A percentile compares a stretch with the other conserved stretches of the same genome.
Conservation (phyloP, 495 filamentous ascomycete genomes). For the Melanomma pulvis-pyrius region DNA sequence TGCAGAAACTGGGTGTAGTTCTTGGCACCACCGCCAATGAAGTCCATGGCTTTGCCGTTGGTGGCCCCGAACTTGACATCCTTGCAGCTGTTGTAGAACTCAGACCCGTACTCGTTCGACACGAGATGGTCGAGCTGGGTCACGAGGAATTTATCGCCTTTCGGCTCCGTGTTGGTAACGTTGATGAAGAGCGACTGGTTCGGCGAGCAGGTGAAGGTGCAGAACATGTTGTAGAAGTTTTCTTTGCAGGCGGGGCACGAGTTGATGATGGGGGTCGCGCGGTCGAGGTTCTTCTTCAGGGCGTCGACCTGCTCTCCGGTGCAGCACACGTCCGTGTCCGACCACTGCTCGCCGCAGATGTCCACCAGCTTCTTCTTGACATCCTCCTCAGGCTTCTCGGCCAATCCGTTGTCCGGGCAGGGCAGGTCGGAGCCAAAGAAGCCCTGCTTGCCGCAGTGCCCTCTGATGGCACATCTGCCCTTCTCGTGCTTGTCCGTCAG, state of each 20-base stretch:
- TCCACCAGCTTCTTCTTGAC: constrained; percentile 76
- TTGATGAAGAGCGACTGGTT: constrained; percentile 96
- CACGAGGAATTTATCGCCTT: constrained; percentile 70
- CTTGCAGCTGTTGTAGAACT: constrained; percentile 96
- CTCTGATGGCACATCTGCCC: constrained; percentile 88
- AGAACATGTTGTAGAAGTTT: constrained; percentile 98
- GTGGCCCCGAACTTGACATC: constrained; percentile 96
- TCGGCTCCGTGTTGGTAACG: constrained; percentile 73
- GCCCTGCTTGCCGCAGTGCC: constrained; percentile 85
- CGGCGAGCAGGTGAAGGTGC: constrained; percentile 95
- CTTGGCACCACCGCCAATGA: constrained; percentile 94
- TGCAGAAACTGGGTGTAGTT: constrained; percentile 81
- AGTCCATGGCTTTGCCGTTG: constrained; percentile 86
- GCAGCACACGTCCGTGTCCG: constrained; percentile 81
- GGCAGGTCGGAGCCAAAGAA: constrained; percentile 87
- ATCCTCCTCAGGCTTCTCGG: constrained; percentile 68
- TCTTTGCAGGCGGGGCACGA: constrained; percentile 93
- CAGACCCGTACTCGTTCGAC: constrained; percentile 79
- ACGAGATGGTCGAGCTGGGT: constrained; percentile 91
- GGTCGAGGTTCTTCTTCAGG: constrained; percentile 77
- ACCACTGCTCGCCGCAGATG: constrained; percentile 86
- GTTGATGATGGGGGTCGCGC: constrained; percentile 84
- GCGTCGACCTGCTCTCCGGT: constrained; percentile 78
- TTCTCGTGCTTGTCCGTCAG: constrained; percentile 74
- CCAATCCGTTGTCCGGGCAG: constrained; percentile 89